These are phyloP conservation scores for Limtongia smithiae DNA, from an alignment of 805 yeast genomes.

Conservation along the genomic window DNA sequence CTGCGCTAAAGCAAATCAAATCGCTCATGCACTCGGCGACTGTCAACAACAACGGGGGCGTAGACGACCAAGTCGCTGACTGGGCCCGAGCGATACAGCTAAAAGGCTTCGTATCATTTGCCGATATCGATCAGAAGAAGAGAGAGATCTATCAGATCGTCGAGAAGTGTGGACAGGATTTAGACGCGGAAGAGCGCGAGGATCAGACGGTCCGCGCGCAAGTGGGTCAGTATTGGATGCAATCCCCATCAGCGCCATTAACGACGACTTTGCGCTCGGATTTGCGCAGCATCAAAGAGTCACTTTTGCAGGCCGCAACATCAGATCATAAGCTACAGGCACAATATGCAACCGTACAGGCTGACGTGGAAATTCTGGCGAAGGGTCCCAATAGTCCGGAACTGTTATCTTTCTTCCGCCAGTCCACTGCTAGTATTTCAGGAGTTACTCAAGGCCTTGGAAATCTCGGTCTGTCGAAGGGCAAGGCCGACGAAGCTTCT, in stretches of 20 bases:
- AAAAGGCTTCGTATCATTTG: constrained; percentile 29
- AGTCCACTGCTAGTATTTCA: not conserved
- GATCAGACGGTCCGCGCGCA: constrained; percentile 38
- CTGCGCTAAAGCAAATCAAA: constrained; percentile 54
- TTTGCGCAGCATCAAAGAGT: constrained; percentile 36
- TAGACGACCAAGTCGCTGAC: constrained; percentile 16
- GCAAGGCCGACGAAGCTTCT: not conserved
- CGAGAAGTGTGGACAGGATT: constrained; percentile 33
- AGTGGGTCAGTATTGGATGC: constrained; percentile 42
- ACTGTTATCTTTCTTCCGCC: constrained; percentile 39
- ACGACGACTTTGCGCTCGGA: constrained; percentile 33
- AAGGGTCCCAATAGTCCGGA: constrained; percentile 45
- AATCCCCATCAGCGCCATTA: constrained; percentile 39
- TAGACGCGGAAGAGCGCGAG: constrained; percentile 40
- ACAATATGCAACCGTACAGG: constrained; percentile 44
- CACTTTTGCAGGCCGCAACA: constrained; percentile 39
- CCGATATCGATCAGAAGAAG: constrained; percentile 21
- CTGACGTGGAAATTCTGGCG: constrained; percentile 45
- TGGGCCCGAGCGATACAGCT: constrained; percentile 19
- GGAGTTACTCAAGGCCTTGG: constrained; percentile 46
- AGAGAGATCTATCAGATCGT: constrained; percentile 29
- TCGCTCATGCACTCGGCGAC: constrained; percentile 18
- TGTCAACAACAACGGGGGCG: constrained; percentile 16
- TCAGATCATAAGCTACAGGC: constrained; percentile 56
- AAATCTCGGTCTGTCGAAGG: constrained; percentile 59